Conservation (phyloP, 768 basidiomycete genomes). For the Megacollybia marginata region DNA sequence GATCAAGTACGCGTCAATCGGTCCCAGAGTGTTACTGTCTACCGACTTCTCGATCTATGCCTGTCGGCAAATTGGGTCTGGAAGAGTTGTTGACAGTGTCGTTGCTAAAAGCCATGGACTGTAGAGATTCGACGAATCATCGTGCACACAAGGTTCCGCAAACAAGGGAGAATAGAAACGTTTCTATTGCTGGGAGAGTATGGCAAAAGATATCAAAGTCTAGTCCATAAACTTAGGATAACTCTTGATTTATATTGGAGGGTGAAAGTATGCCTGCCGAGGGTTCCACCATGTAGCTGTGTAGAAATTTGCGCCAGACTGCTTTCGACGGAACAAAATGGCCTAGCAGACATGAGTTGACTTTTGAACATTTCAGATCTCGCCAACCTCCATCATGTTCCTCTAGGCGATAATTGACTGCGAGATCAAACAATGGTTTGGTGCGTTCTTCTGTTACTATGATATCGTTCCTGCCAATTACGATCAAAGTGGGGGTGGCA, state of each 20-base stretch:
- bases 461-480: constrained; percentile 71
- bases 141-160: too few relatives aligned
- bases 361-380: constrained; percentile 1
- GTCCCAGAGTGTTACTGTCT: too few relatives aligned
- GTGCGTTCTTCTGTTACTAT: constrained; percentile 70
- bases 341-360: constrained; percentile 31
- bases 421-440: constrained; percentile 43
- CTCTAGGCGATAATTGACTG: constrained; percentile 56
- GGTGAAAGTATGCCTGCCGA: constrained; percentile 32
- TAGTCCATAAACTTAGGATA: too few relatives aligned
- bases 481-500: constrained; percentile 69
- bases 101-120: constrained; percentile 13
- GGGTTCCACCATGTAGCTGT: constrained; percentile 55
- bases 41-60: too few relatives aligned
- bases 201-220: too few relatives aligned
- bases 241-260: too few relatives aligned
- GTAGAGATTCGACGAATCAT: neutral
- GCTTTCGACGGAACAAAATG: constrained; percentile 80
- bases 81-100: constrained; percentile 17
- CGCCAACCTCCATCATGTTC: constrained; percentile 67
- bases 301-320: constrained; percentile 70
- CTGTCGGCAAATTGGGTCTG: constrained; percentile 8
- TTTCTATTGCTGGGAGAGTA: too few relatives aligned
- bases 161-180: too few relatives aligned
- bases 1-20: too few relatives aligned